Conservation (phyloP, 306 rosid species). For the Amphicarpaea edgeworthii region DNA sequence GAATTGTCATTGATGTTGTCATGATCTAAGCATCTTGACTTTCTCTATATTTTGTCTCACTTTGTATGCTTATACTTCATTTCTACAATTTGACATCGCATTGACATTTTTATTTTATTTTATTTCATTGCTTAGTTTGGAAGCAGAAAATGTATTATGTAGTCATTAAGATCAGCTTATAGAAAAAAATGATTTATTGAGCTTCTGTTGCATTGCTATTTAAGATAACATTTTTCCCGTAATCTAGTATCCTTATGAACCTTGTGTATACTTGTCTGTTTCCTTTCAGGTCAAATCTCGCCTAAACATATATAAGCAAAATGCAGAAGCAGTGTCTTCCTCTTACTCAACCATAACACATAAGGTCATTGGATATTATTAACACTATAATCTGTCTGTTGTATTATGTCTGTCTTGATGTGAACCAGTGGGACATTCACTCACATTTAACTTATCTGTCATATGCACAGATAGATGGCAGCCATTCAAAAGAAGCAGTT, state of each 20-base stretch:
- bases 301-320: slow-evolving; percentile 78
- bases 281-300: slow-evolving; percentile 77
- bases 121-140: slow-evolving; percentile 13
- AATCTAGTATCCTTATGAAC: slow-evolving; percentile 10
- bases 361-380: slow-evolving; percentile 58
- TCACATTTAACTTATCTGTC: slow-evolving; percentile 15
- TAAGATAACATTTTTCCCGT: slow-evolving; percentile 8
- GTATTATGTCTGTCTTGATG: slow-evolving; percentile 25
- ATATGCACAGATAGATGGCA: slow-evolving; percentile 78
- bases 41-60: not conserved
- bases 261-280: slow-evolving; percentile 30
- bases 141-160: slow-evolving; percentile 17
- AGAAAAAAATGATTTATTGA: slow-evolving; percentile 16
- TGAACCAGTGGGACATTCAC: slow-evolving; percentile 33
- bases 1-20: slow-evolving; percentile 26
- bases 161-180: slow-evolving; percentile 31
- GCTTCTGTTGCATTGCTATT: slow-evolving; percentile 20
- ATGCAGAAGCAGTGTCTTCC: slow-evolving; percentile 76
- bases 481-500: slow-evolving; percentile 69
- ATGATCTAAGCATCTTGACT: slow-evolving; percentile 28
- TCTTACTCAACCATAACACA: slow-evolving; percentile 70
- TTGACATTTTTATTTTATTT: not conserved
- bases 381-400: slow-evolving; percentile 20
- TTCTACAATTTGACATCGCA: not conserved
- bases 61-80: slow-evolving; percentile 18